Evolutionary conservation across 768 basidiomycete genomes (phyloP).

Genomic region (Leccinum boreale): DNA sequence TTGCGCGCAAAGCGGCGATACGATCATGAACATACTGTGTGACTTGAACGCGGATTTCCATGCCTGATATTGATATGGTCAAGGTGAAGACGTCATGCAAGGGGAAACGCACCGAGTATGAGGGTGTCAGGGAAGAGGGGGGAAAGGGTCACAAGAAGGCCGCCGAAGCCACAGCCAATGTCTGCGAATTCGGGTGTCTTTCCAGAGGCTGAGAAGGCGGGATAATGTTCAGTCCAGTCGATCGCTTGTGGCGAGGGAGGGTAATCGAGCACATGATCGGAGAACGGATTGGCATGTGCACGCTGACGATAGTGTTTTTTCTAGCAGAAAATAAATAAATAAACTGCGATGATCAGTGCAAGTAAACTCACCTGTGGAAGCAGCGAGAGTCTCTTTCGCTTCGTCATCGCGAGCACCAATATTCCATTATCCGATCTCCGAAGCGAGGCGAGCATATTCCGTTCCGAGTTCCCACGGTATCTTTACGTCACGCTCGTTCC

Average conservation of each 20-base stretch:
- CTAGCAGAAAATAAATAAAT: slow-evolving; percentile 32
- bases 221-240: slow-evolving; percentile 85
- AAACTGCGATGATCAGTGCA: no score
- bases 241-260: slow-evolving; percentile 71
- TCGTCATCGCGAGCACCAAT: slow-evolving; percentile 3
- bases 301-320: slow-evolving; percentile 84
- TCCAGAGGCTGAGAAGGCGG: slow-evolving; percentile 53
- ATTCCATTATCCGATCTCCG: background rate
- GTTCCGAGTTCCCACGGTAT: slow-evolving; percentile 11
- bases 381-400: slow-evolving; percentile 29
- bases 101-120: slow-evolving; percentile 76
- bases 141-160: slow-evolving; percentile 83
- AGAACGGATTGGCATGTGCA: slow-evolving; percentile 84
- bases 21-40: slow-evolving; percentile 95
- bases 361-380: slow-evolving; percentile 48
- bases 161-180: slow-evolving; percentile 97
- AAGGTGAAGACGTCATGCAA: background rate
- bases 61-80: slow-evolving; percentile 47
- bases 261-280: slow-evolving; percentile 85
- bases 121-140: slow-evolving; percentile 88
- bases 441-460: background rate
- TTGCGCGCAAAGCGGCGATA: slow-evolving; percentile 86
- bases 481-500: slow-evolving; percentile 11
- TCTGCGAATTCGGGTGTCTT: slow-evolving; percentile 92
- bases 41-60: slow-evolving; percentile 97